Conservation (phyloP, 768 basidiomycete species). For the Boletus rufocinnamomeus region DNA sequence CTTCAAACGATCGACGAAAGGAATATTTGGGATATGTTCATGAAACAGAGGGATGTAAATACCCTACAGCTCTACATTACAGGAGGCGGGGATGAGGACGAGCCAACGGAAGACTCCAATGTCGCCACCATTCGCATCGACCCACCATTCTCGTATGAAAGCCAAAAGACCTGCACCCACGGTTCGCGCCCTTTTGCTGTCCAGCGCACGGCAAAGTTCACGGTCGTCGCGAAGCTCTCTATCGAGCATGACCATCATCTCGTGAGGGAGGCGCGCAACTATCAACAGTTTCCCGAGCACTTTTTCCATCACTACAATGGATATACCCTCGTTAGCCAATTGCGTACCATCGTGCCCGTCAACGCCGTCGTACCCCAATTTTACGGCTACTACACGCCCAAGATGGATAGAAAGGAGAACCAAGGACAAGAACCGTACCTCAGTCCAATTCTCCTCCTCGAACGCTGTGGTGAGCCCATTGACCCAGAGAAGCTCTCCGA, state of each 20-base stretch:
- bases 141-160: conserved; percentile 18
- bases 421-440: conserved; percentile 9
- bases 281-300: conserved; percentile 30
- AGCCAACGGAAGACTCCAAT: background rate
- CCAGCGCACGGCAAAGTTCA: conserved; percentile 39
- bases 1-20: background rate
- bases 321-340: conserved; percentile 25
- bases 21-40: background rate
- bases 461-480: conserved; percentile 47
- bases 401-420: background rate
- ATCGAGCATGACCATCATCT: conserved; percentile 41
- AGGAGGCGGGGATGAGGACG: background rate
- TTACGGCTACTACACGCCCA: conserved; percentile 57
- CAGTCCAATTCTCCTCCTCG: conserved; percentile 48
- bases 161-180: conserved; percentile 15
- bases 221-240: conserved; percentile 50
- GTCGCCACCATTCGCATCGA: conserved; percentile 14
- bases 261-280: conserved; percentile 29
- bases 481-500: conserved; percentile 25
- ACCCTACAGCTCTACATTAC: background rate
- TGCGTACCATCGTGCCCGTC: conserved; percentile 47
- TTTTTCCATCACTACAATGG: conserved; percentile 31
- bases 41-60: background rate
- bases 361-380: conserved; percentile 60
- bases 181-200: background rate